Evolutionary conservation across 371 early-diverging fungal genomes (phyloP).

Genomic region (Phascolomyces articulosus): DNA sequence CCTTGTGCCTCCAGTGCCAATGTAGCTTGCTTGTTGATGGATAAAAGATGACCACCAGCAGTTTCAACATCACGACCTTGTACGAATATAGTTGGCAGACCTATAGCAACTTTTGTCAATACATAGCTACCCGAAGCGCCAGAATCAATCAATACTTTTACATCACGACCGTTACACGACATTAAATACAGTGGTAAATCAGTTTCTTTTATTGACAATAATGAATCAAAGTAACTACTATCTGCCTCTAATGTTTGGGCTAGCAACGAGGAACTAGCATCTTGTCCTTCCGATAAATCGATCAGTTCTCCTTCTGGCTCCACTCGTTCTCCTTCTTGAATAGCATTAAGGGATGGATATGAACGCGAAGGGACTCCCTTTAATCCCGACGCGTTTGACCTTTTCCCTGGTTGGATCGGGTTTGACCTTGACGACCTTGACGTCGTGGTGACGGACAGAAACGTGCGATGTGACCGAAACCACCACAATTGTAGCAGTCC

Average conservation of each 20-base stretch:
- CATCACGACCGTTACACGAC: slow-evolving; percentile 1
- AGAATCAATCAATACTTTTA: not conserved
- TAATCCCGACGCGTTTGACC: not conserved
- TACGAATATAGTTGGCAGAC: not conserved
- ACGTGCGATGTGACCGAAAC: slow-evolving; percentile 1
- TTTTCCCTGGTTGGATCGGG: not conserved
- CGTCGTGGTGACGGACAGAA: not conserved
- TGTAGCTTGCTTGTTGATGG: not conserved
- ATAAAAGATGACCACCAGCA: slow-evolving; percentile 7
- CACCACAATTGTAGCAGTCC: not conserved
- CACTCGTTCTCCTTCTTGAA: too few species aligned
- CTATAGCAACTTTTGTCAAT: not conserved
- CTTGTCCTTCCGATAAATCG: not conserved
- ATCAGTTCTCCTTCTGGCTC: not conserved
- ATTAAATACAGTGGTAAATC: slow-evolving; percentile 1
- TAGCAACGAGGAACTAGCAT: not conserved
- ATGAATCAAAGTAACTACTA: not conserved
- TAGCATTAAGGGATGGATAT: not conserved
- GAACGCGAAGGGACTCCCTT: not conserved
- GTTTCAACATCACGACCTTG: slow-evolving; percentile 5
- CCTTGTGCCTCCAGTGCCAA: not conserved
- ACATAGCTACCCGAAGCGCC: not conserved
- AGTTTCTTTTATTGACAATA: slow-evolving; percentile 5
- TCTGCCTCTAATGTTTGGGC: not conserved
- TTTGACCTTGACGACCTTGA: not conserved